Percentiles rank a stretch among this genome's conserved stretches.
Evolutionary conservation across 768 basidiomycete genomes (phyloP).

Genomic region (Rhodotorula kratochvilovae): DNA sequence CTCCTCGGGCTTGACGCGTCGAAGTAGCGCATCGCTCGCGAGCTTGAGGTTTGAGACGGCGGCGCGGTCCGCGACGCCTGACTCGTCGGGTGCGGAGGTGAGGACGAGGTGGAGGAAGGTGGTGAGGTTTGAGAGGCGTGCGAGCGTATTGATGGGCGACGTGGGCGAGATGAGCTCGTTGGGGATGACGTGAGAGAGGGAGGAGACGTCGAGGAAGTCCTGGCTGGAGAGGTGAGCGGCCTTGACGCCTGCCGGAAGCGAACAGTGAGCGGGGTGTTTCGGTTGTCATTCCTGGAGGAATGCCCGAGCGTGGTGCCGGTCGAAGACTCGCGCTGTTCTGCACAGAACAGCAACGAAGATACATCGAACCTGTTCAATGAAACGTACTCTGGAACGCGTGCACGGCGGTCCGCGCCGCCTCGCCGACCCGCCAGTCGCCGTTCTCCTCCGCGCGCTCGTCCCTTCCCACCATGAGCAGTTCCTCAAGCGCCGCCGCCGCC

Average conservation of each 20-base stretch:
- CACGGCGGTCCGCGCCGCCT: not conserved
- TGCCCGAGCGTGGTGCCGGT: no score
- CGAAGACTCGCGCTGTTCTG: no score
- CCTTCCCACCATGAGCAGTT: slow-evolving; percentile 1
- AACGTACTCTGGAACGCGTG: not conserved
- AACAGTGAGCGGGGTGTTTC: not conserved
- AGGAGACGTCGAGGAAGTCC: not conserved
- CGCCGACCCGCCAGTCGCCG: not conserved
- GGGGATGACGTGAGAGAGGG: not conserved
- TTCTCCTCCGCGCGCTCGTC: slow-evolving; percentile 4
- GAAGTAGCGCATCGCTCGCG: not conserved
- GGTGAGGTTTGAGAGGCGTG: not conserved
- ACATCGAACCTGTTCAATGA: not conserved
- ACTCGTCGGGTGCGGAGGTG: not conserved
- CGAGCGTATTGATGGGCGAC: not conserved
- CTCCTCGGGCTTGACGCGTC: not conserved
- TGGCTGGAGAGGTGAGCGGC: not conserved
- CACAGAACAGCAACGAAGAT: no score
- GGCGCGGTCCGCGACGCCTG: not conserved
- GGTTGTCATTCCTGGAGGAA: not conserved
- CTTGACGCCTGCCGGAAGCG: not conserved
- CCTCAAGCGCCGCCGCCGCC: slow-evolving; percentile 1
- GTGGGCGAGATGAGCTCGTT: not conserved
- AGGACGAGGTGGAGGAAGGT: slow-evolving; percentile 23
- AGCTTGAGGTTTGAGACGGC: not conserved